A percentile compares a stretch with the other conserved stretches of the same genome.
Conservation (phyloP, 2,329 filamentous ascomycete genomes). For the Coniochaeta sp. region DNA sequence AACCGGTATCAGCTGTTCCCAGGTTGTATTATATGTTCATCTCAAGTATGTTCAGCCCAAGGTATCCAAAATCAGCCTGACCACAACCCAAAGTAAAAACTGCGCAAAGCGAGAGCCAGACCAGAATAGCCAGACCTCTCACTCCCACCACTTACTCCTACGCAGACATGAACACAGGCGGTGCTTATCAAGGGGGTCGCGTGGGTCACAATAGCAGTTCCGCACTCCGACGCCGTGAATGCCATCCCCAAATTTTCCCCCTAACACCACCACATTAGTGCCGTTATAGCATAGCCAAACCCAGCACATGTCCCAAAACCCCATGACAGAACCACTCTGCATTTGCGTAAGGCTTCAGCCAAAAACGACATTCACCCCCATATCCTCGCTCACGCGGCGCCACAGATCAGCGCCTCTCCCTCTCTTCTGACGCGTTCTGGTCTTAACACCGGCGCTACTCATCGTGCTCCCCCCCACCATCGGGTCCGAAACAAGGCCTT, state of each 20-base stretch:
- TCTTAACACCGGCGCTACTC: background rate
- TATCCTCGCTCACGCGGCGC: constrained; percentile 49
- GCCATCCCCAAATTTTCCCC: background rate
- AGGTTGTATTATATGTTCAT: constrained; percentile 1
- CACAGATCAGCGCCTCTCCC: constrained; percentile 35
- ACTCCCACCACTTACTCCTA: background rate
- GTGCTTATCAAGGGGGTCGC: background rate
- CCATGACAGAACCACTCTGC: background rate
- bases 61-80: background rate
- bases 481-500: background rate
- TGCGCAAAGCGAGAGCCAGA: background rate
- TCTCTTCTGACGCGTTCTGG: background rate
- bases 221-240: background rate
- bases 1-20: background rate
- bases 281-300: background rate
- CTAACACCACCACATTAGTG: background rate
- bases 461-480: background rate
- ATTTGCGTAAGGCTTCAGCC: constrained; percentile 28
- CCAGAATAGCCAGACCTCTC: background rate
- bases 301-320: background rate
- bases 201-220: background rate
- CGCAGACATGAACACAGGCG: background rate
- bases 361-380: constrained; percentile 53
- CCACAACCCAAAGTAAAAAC: background rate
- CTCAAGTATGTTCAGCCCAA: background rate